These are phyloP conservation scores for Scleroderma bovista DNA, from an alignment of 768 basidiomycete species.

Conservation along the genomic window DNA sequence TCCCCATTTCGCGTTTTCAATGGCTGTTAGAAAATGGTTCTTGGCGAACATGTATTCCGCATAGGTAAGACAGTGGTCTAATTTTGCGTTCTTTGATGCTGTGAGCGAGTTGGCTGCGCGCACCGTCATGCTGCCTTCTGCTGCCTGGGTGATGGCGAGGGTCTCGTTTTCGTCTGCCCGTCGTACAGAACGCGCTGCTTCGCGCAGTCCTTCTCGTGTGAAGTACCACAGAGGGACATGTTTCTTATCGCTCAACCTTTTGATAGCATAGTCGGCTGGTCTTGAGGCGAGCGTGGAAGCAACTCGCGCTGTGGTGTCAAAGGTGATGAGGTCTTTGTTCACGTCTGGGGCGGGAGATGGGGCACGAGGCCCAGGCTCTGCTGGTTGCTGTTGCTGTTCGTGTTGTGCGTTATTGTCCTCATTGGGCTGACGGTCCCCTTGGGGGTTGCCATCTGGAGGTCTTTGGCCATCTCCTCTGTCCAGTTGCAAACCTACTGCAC, in stretches of 20 bases:
- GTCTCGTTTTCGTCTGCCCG: background rate
- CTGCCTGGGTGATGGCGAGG: background rate
- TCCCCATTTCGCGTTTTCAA: background rate
- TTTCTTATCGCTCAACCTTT: background rate
- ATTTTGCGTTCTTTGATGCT: background rate
- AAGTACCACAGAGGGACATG: background rate
- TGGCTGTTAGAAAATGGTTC: background rate
- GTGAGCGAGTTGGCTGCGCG: background rate
- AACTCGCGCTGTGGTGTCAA: background rate
- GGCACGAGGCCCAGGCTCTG: too few species aligned
- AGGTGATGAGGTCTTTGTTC: background rate
- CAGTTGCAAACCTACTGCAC: too few species aligned
- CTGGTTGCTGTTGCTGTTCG: too few species aligned
- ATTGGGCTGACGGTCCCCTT: too few species aligned
- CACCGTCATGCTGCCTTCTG: background rate
- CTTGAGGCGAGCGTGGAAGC: background rate
- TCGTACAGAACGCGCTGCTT: too few species aligned
- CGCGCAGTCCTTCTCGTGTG: background rate
- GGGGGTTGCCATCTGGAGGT: too few species aligned
- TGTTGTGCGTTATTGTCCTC: too few species aligned
- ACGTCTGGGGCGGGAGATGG: too few species aligned
- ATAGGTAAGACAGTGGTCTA: background rate
- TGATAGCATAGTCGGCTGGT: background rate
- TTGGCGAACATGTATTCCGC: background rate
- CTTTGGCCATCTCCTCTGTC: too few species aligned